phyloP scores from a whole-genome alignment of 2,329 filamentous ascomycete species.

The Pseudogymnoascus sp. region DNA sequence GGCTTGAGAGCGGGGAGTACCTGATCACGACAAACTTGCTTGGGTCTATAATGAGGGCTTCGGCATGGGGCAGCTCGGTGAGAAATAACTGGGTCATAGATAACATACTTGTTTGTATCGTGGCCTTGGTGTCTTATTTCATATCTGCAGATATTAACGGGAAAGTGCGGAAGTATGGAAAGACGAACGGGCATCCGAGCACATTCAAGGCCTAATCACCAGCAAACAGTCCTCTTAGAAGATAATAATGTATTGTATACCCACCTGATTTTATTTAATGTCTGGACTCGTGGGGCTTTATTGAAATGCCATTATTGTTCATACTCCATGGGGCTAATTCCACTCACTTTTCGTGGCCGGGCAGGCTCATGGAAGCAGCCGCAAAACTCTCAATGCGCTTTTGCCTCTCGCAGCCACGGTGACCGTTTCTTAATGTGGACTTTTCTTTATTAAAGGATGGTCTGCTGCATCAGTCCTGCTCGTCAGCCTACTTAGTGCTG shows the following conservation, averaged over 20 bases:
- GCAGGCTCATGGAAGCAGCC: neutral
- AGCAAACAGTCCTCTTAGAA: neutral
- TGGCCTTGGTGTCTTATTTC: slow-evolving; percentile 47
- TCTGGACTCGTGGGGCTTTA: neutral
- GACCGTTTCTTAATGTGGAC: neutral
- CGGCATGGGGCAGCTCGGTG: slow-evolving; percentile 44
- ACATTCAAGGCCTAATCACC: slow-evolving; percentile 18
- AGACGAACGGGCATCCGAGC: slow-evolving; percentile 50
- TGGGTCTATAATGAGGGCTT: slow-evolving; percentile 62
- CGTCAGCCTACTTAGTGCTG: neutral
- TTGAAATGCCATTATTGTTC: neutral
- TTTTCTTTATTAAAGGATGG: neutral
- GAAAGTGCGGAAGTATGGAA: slow-evolving; percentile 48
- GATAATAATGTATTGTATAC: slow-evolving; percentile 7
- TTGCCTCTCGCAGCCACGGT: neutral
- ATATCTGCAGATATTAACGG: slow-evolving; percentile 47
- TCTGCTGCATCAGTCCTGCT: neutral
- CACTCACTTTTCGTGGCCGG: neutral
- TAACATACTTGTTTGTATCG: slow-evolving; percentile 43
- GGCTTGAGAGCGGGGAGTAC: slow-evolving; percentile 73
- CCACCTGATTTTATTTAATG: neutral
- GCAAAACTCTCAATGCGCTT: neutral
- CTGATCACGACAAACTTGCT: slow-evolving; percentile 69
- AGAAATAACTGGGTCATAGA: slow-evolving; percentile 55
- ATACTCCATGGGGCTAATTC: neutral